Base-by-base conservation (phyloP, 495 filamentous ascomycete species). In the Xylaria telfairii region DNA sequence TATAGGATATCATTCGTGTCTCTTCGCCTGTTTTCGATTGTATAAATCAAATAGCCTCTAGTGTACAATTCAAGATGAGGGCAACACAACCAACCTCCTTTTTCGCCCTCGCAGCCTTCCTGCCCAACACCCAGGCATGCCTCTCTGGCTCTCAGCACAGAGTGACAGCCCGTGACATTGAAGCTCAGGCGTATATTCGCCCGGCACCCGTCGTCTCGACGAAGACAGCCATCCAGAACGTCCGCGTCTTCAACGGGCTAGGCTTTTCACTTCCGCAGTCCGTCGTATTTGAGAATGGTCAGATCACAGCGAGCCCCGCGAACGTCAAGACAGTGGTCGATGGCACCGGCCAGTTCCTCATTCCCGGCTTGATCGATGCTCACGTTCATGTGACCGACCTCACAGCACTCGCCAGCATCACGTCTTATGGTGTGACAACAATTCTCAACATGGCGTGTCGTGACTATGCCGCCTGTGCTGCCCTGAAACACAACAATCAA, bases 331-430 rank as follows among this genome's bases (percentile, higher is more conserved):
- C 66, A 26, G 62, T 56, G 63, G 63, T 81, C 42, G 78, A 82
- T 67, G 81, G 63, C 6, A 66, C 64, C 26, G 75, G 77, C n/a
- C 57, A 74, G 28, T 69, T 78, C 62, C 65, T 81, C 15, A 74
- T 82, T 12, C 81, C 80, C 1, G 81, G 80, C 7, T 69, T 83
- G 8, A 82, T 82, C 68, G 80, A 81, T 51, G 73, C 72, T 28
- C 79, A 82, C 46, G 44, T 72, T 4, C 81, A 82, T 68, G 63
- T 74, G 4, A 21, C 39, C 19, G 65, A 64, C 0, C 59, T 78
- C 34, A 67, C 63, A 9, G 74, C 71, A 12, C 67, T 81, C 5
- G 74, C 75, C 42, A 67, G 44, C 21, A 69, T 79, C 42, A 77
- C 75, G 37, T 77, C 73, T 15, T 79, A 77, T 63, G 81, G 80